Conservation (phyloP, 1,284 basidiomycete genomes). For the Psilocybe mexicana region DNA sequence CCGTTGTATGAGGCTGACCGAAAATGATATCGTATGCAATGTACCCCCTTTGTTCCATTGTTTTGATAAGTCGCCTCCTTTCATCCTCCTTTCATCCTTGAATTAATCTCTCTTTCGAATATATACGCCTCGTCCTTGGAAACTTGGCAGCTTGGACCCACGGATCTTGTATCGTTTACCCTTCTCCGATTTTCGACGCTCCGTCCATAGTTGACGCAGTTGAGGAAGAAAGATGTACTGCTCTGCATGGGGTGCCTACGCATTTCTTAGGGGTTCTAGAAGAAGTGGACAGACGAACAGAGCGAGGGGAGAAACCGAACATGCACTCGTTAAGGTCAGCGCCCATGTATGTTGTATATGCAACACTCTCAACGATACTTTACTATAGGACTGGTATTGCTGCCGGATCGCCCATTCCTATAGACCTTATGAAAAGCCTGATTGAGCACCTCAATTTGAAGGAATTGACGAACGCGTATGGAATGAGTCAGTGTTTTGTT, state of each 20-base stretch:
- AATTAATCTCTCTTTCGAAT: slow-evolving; percentile 8
- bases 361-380: not conserved
- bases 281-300: slow-evolving; percentile 58
- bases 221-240: slow-evolving; percentile 68
- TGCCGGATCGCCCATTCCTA: slow-evolving; percentile 77
- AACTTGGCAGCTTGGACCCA: slow-evolving; percentile 82
- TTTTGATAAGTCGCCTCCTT: slow-evolving; percentile 68
- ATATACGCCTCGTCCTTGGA: slow-evolving; percentile 73
- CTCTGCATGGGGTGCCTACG: slow-evolving; percentile 82
- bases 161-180: slow-evolving; percentile 74
- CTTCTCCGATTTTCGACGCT: slow-evolving; percentile 68
- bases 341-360: not conserved
- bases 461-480: slow-evolving; percentile 78
- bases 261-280: slow-evolving; percentile 77
- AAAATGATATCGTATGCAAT: slow-evolving; percentile 72
- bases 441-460: slow-evolving; percentile 65
- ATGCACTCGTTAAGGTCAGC: slow-evolving; percentile 57
- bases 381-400: slow-evolving; percentile 72
- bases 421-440: slow-evolving; percentile 74
- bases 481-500: slow-evolving; percentile 74
- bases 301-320: slow-evolving; percentile 47
- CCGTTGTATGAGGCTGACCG: slow-evolving; percentile 65
- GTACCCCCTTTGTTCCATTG: slow-evolving; percentile 83
- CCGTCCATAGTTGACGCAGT: slow-evolving; percentile 67
- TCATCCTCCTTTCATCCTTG: slow-evolving; percentile 4